These are phyloP conservation scores for Shiraia bambusicola DNA, from an alignment of 2,329 filamentous ascomycete species.

Conservation along the genomic window DNA sequence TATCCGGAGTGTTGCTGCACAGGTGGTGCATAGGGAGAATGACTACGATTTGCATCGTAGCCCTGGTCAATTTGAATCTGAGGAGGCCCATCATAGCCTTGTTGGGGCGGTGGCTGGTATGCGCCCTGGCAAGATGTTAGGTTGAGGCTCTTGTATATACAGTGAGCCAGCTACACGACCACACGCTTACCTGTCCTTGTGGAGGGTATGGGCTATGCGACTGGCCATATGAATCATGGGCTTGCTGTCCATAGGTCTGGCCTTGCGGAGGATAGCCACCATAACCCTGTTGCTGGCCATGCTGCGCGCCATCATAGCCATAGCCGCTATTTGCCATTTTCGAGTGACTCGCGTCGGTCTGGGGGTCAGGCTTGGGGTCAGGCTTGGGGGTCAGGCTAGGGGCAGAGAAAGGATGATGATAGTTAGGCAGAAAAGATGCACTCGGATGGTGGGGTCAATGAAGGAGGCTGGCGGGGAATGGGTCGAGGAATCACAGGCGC, in stretches of 20 bases:
- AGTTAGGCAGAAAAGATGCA: slow-evolving; percentile 7
- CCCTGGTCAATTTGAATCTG: slow-evolving; percentile 35
- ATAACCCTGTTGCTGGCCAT: slow-evolving; percentile 26
- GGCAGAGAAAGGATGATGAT: not conserved
- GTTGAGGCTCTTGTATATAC: slow-evolving; percentile 3
- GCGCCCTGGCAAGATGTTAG: slow-evolving; percentile 25
- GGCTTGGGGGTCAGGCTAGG: not conserved
- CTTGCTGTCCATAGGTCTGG: slow-evolving; percentile 29
- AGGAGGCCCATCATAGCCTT: slow-evolving; percentile 33
- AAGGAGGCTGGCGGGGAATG: slow-evolving; percentile 13
- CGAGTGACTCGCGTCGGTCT: not conserved
- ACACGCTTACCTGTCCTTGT: slow-evolving; percentile 23
- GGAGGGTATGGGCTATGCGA: slow-evolving; percentile 30
- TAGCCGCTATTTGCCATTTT: slow-evolving; percentile 30
- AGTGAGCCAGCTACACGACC: slow-evolving; percentile 14
- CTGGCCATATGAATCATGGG: slow-evolving; percentile 33
- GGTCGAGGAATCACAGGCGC: slow-evolving; percentile 27
- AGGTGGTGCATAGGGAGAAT: slow-evolving; percentile 39
- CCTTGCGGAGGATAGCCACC: slow-evolving; percentile 23
- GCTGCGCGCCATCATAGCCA: slow-evolving; percentile 27
- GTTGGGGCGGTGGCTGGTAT: slow-evolving; percentile 31
- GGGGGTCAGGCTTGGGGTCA: no score
- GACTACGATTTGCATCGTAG: slow-evolving; percentile 40
- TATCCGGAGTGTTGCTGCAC: slow-evolving; percentile 28
- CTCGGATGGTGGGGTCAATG: slow-evolving; percentile 21